Conservation (phyloP, 306 rosid genomes). For the Rubus parviflorus region DNA sequence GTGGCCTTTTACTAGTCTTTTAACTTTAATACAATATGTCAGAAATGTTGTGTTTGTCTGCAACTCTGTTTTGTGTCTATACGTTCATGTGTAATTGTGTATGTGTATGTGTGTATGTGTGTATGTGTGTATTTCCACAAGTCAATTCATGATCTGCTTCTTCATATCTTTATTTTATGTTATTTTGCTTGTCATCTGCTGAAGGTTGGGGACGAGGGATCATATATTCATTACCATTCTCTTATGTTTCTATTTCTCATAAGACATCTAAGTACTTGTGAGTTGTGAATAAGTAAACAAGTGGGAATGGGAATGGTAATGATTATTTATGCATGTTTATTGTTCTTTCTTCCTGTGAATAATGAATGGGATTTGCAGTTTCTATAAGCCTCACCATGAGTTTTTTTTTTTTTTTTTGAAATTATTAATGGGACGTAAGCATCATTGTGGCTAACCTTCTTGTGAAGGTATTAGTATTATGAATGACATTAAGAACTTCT, state of each 20-base stretch:
- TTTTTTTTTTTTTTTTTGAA: no score
- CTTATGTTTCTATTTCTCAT: no score
- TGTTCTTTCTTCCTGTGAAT: no score
- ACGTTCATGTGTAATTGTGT: not conserved
- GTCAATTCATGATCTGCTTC: not conserved
- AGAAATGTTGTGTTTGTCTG: not conserved
- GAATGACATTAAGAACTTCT: not conserved
- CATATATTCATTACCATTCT: no score
- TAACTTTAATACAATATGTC: no score
- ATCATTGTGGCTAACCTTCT: not conserved
- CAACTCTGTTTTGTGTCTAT: not conserved
- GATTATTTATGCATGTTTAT: no score
- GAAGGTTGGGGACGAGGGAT: not conserved
- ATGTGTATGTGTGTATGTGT: no score
- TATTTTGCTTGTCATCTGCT: constrained; percentile 2
- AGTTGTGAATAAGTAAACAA: no score
- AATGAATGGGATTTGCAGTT: no score
- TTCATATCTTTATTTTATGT: not conserved
- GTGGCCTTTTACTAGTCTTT: constrained; percentile 1
- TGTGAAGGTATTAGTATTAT: not conserved
- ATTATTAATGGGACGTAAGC: not conserved
- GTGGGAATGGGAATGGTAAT: no score
- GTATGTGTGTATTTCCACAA: not conserved
- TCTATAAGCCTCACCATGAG: no score
- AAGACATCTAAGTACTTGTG: no score